phyloP scores from a whole-genome alignment of 2,329 filamentous ascomycete genomes.

The Penicillium capsulatum region DNA sequence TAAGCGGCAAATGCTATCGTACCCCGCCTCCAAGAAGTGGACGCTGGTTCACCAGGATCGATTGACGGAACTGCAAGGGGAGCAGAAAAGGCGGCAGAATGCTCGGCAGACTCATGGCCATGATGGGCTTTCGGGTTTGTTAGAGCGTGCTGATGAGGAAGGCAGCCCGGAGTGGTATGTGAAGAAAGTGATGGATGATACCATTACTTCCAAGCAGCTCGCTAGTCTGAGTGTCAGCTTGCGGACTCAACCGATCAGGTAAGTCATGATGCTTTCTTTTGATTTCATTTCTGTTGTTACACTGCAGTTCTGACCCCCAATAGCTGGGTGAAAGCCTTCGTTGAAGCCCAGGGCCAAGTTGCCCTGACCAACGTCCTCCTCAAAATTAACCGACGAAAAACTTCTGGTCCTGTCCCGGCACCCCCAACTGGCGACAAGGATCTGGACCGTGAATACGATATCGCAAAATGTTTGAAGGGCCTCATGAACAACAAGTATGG shows the following conservation, averaged over 20 bases:
- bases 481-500: conserved; percentile 99
- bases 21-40: conserved; percentile 95
- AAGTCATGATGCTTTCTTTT: conserved; percentile 9
- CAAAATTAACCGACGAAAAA: conserved; percentile 87
- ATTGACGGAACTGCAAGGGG: conserved; percentile 86
- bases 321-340: conserved; percentile 89
- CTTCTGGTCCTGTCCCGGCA: conserved; percentile 64
- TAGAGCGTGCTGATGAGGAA: conserved; percentile 83
- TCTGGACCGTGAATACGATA: conserved; percentile 89
- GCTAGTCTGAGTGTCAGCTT: conserved; percentile 91
- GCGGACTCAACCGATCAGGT: conserved; percentile 86
- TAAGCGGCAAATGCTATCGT: conserved; percentile 90
- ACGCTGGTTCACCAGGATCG: conserved; percentile 93
- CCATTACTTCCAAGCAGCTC: conserved; percentile 83
- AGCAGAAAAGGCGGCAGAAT: conserved; percentile 80
- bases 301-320: conserved; percentile 11
- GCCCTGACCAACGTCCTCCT: conserved; percentile 88
- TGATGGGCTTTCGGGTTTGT: conserved; percentile 61
- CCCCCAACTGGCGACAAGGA: conserved; percentile 66
- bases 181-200: conserved; percentile 92
- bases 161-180: conserved; percentile 98
- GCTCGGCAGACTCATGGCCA: conserved; percentile 65
- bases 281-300: background rate
- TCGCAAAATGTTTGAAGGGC: conserved; percentile 94
- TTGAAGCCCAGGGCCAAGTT: conserved; percentile 95